Base-by-base conservation (phyloP, 2,329 filamentous ascomycete species). In the Westerdykella sp. region DNA sequence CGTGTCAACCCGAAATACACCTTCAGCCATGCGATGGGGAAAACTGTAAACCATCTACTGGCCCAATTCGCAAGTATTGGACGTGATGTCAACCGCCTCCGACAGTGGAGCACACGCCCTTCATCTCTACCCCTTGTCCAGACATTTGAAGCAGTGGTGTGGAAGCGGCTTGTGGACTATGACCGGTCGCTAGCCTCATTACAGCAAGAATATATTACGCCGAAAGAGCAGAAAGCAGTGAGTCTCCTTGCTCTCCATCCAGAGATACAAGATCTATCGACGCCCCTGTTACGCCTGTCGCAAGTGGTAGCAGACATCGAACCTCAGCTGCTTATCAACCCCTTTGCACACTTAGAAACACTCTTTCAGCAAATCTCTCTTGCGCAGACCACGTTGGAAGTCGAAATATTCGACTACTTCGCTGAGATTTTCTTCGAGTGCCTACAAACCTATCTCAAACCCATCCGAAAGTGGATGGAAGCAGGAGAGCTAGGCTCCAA, bases 401-500 rank as follows among this genome's bases (percentile, higher is more conserved):
- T 74, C 2, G 62, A 63, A 0, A 71, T 78, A 1, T 93, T 87
- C 57, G 65, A 71, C 32, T 81, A 78, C 32, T 71, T 93, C 5
- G 80, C 80, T 1, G 70, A 71, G 0, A 73, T 93, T 3, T 93
- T 96, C 59, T 82, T 93, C 43, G 77, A 84, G 37, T 95, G 87
- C 59, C 84, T 96, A 45, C 79, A 82, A 44, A 81, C 87, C 1
- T 97, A 95, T 62, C 74, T 94, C 31, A 81, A 81, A 32, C 87
- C 89, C 0, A 84, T 96, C 36, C 77, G 83, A 30, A 70, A 75
- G 13, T 97, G 91, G 91, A 91, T 95, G 81, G 81, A 87, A 55
- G 76, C 80, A 31, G 91, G 91, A 1, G 78, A 81, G 42, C 69
- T 95, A 3, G 71, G 78, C 2, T 68, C 76, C 1, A 74, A 75